Evolutionary conservation across 2,329 filamentous ascomycete genomes (phyloP).

Genomic region (Hypocreales sp.): DNA sequence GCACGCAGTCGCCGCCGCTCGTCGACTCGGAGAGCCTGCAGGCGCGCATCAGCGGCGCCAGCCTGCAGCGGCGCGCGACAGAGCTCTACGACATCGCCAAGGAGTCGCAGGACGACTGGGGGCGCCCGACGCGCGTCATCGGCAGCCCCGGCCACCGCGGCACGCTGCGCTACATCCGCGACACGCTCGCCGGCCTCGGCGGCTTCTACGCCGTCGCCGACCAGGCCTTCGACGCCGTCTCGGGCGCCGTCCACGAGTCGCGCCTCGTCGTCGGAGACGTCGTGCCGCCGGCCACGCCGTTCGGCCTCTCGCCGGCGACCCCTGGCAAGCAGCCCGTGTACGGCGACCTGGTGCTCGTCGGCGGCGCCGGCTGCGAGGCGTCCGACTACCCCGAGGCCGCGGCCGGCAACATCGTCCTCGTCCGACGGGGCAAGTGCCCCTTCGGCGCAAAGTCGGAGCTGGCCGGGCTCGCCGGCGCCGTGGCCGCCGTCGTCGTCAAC

Average conservation of each 20-base stretch:
- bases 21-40: slow-evolving; percentile 41
- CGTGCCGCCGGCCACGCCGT: slow-evolving; percentile 34
- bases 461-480: slow-evolving; percentile 54
- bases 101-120: slow-evolving; percentile 41
- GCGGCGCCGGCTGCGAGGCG: slow-evolving; percentile 45
- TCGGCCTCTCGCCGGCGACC: slow-evolving; percentile 54
- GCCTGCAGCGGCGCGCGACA: slow-evolving; percentile 42
- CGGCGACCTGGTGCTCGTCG: slow-evolving; percentile 43
- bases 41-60: slow-evolving; percentile 35
- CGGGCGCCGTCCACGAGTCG: slow-evolving; percentile 42
- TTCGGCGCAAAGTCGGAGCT: slow-evolving; percentile 57
- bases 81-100: slow-evolving; percentile 48
- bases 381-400: slow-evolving; percentile 47
- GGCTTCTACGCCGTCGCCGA: slow-evolving; percentile 48
- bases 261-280: slow-evolving; percentile 38
- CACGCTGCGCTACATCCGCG: slow-evolving; percentile 47
- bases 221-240: slow-evolving; percentile 48
- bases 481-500: slow-evolving; percentile 62
- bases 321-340: slow-evolving; percentile 40
- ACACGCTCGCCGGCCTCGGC: slow-evolving; percentile 34
- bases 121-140: slow-evolving; percentile 56
- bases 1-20: slow-evolving; percentile 17
- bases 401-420: slow-evolving; percentile 50
- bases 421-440: slow-evolving; percentile 52
- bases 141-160: slow-evolving; percentile 50